Conservation (phyloP, 1,284 basidiomycete genomes). For the Rhodofomes roseus region DNA sequence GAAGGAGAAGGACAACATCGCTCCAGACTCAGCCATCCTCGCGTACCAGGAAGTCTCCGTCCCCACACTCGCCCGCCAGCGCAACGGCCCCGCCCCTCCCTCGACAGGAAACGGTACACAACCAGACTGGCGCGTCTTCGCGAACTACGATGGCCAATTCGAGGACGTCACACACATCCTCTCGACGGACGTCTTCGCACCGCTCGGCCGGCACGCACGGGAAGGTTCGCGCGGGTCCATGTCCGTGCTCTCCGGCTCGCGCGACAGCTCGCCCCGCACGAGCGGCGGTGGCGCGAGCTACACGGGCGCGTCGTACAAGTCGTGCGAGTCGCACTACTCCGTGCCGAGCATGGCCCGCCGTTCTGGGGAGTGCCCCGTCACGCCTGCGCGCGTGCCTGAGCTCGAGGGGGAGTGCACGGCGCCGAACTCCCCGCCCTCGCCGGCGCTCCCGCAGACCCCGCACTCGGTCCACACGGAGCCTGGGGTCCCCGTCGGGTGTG, state of each 20-base stretch:
- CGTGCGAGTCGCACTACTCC: constrained; percentile 30
- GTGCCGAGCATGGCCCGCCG: constrained; percentile 17
- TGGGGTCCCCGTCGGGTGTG: not conserved
- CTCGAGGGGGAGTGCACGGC: constrained; percentile 8
- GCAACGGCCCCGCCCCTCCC: constrained; percentile 2
- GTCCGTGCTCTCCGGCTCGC: constrained; percentile 7
- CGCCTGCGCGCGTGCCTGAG: not conserved
- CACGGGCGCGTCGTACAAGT: constrained; percentile 27
- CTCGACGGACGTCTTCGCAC: constrained; percentile 18
- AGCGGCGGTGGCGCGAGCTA: constrained; percentile 25
- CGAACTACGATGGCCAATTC: constrained; percentile 18
- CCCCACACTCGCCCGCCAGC: constrained; percentile 10
- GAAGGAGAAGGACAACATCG: constrained; percentile 13
- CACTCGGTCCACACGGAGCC: constrained; percentile 9
- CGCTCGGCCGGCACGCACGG: constrained; percentile 5
- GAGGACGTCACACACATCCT: constrained; percentile 28
- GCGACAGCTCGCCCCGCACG: constrained; percentile 8
- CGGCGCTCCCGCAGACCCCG: constrained; percentile 21
- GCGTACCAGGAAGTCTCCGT: constrained; percentile 3
- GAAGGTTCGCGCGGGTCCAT: constrained; percentile 5
- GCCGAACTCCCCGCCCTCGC: constrained; percentile 17
- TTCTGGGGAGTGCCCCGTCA: constrained; percentile 7
- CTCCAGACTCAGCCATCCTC: constrained; percentile 9
- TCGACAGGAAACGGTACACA: not conserved
- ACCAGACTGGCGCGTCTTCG: constrained; percentile 9